A percentile compares a stretch with the other conserved stretches of the same genome.
These are phyloP conservation scores for Lippia alba DNA, from an alignment of 305 asterid species.

Conservation along the genomic window DNA sequence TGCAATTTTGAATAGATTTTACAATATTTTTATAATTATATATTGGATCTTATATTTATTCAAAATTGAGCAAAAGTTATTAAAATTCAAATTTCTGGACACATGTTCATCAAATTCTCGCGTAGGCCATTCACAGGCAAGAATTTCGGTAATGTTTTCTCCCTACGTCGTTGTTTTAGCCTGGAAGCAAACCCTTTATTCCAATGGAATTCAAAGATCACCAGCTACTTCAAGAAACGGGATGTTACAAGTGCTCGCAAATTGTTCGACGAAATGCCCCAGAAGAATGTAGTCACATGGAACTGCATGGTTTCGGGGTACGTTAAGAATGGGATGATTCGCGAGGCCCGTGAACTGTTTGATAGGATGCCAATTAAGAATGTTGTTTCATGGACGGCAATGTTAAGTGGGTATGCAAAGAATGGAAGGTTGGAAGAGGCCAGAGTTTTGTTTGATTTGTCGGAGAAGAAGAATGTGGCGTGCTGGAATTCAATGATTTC, in stretches of 20 bases:
- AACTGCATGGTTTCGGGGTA: slow-evolving; percentile 66
- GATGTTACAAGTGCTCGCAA: slow-evolving; percentile 45
- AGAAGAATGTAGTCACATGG: slow-evolving; percentile 56
- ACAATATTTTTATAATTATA: too few species aligned
- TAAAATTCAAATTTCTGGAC: not conserved
- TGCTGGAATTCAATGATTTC: slow-evolving; percentile 63
- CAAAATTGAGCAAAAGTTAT: too few species aligned
- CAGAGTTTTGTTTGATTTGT: slow-evolving; percentile 46
- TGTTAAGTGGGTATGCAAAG: slow-evolving; percentile 64
- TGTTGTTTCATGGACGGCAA: slow-evolving; percentile 59
- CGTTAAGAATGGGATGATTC: slow-evolving; percentile 52
- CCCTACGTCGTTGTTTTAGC: slow-evolving; percentile 35
- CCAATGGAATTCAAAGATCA: slow-evolving; percentile 52
- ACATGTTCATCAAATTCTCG: slow-evolving; percentile 36
- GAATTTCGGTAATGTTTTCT: slow-evolving; percentile 4
- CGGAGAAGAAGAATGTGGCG: slow-evolving; percentile 46
- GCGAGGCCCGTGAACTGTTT: slow-evolving; percentile 53
- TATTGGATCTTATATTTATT: too few species aligned
- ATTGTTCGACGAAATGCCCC: slow-evolving; percentile 65
- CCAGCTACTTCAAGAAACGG: slow-evolving; percentile 47
- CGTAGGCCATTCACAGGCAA: slow-evolving; percentile 32
- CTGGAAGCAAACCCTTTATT: slow-evolving; percentile 46
- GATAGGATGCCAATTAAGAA: slow-evolving; percentile 53
- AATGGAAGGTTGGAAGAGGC: slow-evolving; percentile 59
- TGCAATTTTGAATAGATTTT: too few species aligned